Percentiles rank a stretch among this genome's conserved stretches.
Evolutionary conservation across 495 filamentous ascomycete species (phyloP).

Genomic region (Penicillium taxi): DNA sequence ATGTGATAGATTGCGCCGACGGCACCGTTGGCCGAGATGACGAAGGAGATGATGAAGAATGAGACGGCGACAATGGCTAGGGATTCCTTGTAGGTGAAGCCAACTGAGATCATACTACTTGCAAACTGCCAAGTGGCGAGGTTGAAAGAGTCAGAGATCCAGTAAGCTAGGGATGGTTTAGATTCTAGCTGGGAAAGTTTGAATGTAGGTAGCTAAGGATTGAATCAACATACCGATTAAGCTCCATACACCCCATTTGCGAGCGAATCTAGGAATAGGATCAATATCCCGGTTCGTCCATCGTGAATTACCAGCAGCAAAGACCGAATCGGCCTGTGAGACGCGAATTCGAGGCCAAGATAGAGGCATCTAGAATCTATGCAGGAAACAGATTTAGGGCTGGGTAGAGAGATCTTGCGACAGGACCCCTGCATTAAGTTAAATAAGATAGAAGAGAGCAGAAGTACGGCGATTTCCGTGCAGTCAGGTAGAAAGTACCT

Average conservation of each 20-base stretch:
- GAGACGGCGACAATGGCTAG: conserved; percentile 53
- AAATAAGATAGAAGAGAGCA: no score
- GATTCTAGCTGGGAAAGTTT: not conserved
- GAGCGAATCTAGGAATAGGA: conserved; percentile 29
- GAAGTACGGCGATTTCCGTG: no score
- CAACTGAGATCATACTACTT: conserved; percentile 53
- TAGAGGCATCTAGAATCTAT: conserved; percentile 18
- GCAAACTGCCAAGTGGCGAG: conserved; percentile 55
- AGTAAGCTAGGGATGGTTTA: conserved; percentile 41
- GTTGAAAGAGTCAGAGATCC: conserved; percentile 58
- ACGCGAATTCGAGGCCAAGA: conserved; percentile 26
- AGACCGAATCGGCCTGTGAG: conserved; percentile 28
- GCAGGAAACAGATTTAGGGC: no score
- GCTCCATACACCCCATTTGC: conserved; percentile 37
- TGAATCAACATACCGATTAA: conserved; percentile 39
- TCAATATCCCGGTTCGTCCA: conserved; percentile 43
- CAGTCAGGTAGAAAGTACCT: no score
- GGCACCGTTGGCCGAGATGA: conserved; percentile 56
- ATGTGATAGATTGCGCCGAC: conserved; percentile 56
- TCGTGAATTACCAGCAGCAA: conserved; percentile 32
- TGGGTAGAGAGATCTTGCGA: no score
- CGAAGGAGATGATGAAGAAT: conserved; percentile 54
- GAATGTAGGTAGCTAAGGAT: not conserved
- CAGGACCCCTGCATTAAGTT: no score
- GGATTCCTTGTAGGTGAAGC: conserved; percentile 53